Evolutionary conservation across 768 basidiomycete species (phyloP).

Genomic region (Tulasnella sp.): DNA sequence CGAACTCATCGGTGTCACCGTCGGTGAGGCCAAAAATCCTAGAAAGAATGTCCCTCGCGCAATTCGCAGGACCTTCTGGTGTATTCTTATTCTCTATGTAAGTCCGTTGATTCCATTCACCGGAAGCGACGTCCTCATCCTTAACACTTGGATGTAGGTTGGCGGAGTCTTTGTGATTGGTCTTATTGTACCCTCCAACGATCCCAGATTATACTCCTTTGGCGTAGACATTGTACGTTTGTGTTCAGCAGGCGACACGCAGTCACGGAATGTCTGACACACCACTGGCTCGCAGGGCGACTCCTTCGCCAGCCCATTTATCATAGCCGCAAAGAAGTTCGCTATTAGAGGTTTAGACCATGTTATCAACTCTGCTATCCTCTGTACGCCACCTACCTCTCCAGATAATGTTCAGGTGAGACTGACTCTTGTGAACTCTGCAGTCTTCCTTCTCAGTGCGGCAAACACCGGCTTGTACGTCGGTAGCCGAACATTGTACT

Average conservation of each 20-base stretch:
- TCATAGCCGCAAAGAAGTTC: slow-evolving; percentile 48
- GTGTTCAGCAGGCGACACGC: background rate
- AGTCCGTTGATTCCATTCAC: slow-evolving; percentile 34
- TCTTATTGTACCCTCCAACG: slow-evolving; percentile 60
- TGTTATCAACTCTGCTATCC: slow-evolving; percentile 49
- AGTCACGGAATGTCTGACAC: background rate
- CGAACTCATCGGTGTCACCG: slow-evolving; percentile 66
- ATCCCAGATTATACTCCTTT: slow-evolving; percentile 42
- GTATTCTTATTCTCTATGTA: slow-evolving; percentile 59
- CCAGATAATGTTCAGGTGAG: background rate
- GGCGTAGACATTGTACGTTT: slow-evolving; percentile 35
- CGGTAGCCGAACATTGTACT: slow-evolving; percentile 32
- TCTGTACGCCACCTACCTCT: background rate
- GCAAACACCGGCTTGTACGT: slow-evolving; percentile 62
- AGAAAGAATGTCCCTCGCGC: slow-evolving; percentile 66
- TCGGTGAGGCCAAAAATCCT: slow-evolving; percentile 60
- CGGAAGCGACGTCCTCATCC: background rate
- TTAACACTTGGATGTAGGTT: background rate
- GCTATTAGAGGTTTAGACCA: slow-evolving; percentile 58
- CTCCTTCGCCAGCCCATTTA: slow-evolving; percentile 63
- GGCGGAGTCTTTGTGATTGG: slow-evolving; percentile 65
- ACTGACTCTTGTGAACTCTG: background rate
- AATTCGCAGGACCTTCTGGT: slow-evolving; percentile 59
- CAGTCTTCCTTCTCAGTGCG: slow-evolving; percentile 43
- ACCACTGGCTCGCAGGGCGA: slow-evolving; percentile 32